phyloP scores from a whole-genome alignment of 495 filamentous ascomycete genomes.

The Daldinia bambusicola region DNA sequence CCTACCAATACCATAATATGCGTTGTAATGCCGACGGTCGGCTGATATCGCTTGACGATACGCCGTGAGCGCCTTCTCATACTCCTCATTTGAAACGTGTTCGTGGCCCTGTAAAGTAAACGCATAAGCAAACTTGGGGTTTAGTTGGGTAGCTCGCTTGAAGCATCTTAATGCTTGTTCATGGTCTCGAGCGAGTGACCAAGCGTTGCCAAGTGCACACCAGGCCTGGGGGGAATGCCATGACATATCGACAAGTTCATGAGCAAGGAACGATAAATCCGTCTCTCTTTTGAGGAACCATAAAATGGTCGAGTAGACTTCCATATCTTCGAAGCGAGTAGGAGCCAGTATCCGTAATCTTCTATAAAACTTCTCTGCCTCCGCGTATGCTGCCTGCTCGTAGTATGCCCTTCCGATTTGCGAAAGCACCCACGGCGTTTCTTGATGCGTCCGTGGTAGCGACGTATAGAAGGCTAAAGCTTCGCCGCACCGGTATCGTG shows the following conservation, averaged over 20 bases:
- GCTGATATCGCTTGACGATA: constrained; percentile 86
- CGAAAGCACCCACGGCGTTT: constrained; percentile 94
- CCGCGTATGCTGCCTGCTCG: constrained; percentile 83
- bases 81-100: constrained; percentile 95
- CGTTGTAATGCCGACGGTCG: constrained; percentile 92
- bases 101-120: constrained; percentile 97
- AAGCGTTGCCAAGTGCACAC: constrained; percentile 95
- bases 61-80: constrained; percentile 87
- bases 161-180: constrained; percentile 96
- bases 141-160: constrained; percentile 89
- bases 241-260: constrained; percentile 85
- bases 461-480: constrained; percentile 76
- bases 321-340: constrained; percentile 89
- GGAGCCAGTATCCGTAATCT: constrained; percentile 79
- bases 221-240: constrained; percentile 92
- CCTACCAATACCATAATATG: constrained; percentile 93
- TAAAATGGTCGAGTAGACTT: constrained; percentile 95
- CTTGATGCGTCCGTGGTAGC: constrained; percentile 77
- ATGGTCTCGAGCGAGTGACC: constrained; percentile 93
- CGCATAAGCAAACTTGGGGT: constrained; percentile 92
- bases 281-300: constrained; percentile 95
- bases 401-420: constrained; percentile 90
- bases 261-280: constrained; percentile 89
- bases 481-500: constrained; percentile 79
- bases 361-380: constrained; percentile 86